Evolutionary conservation across 192 early-diverging fungal species (phyloP).

Genomic region (Backusella liffmaniae): DNA sequence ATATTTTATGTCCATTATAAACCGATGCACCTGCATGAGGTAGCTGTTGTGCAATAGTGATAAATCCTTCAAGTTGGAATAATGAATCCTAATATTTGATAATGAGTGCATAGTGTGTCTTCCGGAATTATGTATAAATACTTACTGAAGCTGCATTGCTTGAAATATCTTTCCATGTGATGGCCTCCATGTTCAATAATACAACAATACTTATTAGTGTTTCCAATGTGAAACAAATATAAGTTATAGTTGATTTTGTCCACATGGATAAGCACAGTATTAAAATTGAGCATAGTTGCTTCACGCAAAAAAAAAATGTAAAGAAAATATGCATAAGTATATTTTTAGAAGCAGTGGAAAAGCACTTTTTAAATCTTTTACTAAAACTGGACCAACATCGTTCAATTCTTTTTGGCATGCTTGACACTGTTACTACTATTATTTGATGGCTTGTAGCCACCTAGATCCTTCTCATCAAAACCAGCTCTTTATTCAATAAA

Average conservation of each 20-base stretch:
- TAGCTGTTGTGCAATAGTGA: slow-evolving; percentile 71
- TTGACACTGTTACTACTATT: neutral
- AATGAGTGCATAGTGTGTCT: neutral
- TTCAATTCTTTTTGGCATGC: slow-evolving; percentile 12
- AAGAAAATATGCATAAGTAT: neutral
- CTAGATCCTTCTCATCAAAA: neutral
- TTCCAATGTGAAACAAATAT: slow-evolving; percentile 64
- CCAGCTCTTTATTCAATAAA: slow-evolving; percentile 16
- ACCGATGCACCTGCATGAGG: slow-evolving; percentile 57
- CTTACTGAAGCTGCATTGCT: slow-evolving; percentile 57
- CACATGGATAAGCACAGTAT: slow-evolving; percentile 55
- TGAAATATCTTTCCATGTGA: slow-evolving; percentile 65
- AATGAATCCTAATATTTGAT: slow-evolving; percentile 67
- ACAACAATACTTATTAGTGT: slow-evolving; percentile 57
- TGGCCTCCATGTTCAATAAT: slow-evolving; percentile 52
- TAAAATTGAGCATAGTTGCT: slow-evolving; percentile 50
- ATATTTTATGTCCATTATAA: slow-evolving; percentile 58
- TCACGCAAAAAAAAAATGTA: neutral
- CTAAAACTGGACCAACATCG: slow-evolving; percentile 4
- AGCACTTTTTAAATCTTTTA: slow-evolving; percentile 2
- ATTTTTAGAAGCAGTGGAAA: neutral
- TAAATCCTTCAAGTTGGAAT: slow-evolving; percentile 77
- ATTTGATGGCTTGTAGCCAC: neutral
- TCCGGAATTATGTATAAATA: neutral
- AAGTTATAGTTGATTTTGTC: slow-evolving; percentile 54